Percentiles rank a stretch among this genome's conserved stretches.
phyloP scores from a whole-genome alignment of 1,139 yeast species.

The Hyphopichia khmerensis region DNA sequence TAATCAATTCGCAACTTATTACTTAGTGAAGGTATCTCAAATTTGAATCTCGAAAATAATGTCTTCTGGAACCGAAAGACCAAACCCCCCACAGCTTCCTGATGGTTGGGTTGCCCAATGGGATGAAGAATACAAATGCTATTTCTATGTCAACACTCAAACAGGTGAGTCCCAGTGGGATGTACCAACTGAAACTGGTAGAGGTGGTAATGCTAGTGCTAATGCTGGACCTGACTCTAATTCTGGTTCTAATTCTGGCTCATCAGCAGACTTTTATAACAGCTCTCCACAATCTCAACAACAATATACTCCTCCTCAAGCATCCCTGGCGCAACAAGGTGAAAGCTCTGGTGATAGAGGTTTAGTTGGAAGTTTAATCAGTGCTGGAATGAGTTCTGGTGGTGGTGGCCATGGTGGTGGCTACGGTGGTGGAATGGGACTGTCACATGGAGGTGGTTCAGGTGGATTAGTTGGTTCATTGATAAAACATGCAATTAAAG shows the following conservation, averaged over 20 bases:
- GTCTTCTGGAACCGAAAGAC: background rate
- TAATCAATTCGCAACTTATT: too few relatives aligned
- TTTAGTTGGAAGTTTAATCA: background rate
- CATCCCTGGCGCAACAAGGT: background rate
- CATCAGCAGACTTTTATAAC: background rate
- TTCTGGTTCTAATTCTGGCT: background rate
- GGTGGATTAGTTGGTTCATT: background rate
- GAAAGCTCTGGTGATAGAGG: background rate
- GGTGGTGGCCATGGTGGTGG: constrained; percentile 1
- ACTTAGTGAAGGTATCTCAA: background rate
- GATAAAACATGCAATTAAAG: background rate
- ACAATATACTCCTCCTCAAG: constrained; percentile 1
- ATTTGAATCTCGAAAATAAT: background rate
- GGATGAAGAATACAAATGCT: constrained; percentile 25
- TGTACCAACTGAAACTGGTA: constrained; percentile 1
- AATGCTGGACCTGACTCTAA: background rate
- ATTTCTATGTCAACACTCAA: constrained; percentile 20
- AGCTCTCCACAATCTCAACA: constrained; percentile 2
- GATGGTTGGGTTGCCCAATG: constrained; percentile 30
- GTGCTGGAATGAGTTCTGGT: constrained; percentile 2
- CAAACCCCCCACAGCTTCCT: constrained; percentile 16
- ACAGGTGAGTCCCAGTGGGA: constrained; percentile 25
- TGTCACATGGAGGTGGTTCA: background rate
- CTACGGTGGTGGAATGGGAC: constrained; percentile 1
- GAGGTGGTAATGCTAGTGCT: background rate